Conservation (phyloP, 2,329 filamentous ascomycete species). For the Colletotrichum noveboracense region DNA sequence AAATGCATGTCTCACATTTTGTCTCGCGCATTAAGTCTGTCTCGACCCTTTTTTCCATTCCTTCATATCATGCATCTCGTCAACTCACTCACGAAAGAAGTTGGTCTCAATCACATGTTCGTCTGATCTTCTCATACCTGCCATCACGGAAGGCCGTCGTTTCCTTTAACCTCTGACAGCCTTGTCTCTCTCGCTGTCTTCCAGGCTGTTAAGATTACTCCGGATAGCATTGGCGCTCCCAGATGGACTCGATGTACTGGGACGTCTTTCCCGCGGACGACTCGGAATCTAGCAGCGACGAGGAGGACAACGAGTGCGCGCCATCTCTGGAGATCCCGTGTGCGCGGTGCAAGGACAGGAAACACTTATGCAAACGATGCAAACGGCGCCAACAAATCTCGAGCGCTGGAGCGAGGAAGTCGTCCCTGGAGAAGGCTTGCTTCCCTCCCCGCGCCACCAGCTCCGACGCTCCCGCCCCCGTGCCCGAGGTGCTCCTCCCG, state of each 20-base stretch:
- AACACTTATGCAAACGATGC: background rate
- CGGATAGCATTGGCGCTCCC: rapidly evolving
- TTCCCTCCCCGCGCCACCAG: background rate
- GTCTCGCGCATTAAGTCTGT: rapidly evolving
- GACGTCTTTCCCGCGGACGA: background rate
- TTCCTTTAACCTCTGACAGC: background rate
- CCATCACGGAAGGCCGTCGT: background rate
- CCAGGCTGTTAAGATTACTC: background rate
- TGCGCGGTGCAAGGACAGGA: background rate
- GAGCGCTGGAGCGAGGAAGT: background rate
- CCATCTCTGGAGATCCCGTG: background rate
- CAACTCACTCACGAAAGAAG: background rate
- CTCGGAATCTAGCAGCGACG: background rate
- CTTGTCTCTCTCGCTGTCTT: background rate
- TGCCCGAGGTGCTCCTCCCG: background rate
- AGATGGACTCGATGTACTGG: background rate
- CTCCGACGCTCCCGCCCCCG: background rate
- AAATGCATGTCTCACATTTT: background rate
- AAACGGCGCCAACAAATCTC: background rate
- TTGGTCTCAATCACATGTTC: background rate
- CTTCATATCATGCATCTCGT: background rate
- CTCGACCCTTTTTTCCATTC: background rate
- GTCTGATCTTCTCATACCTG: background rate
- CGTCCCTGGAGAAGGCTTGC: background rate
- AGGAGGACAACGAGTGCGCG: background rate